Base-by-base conservation (phyloP, 148 eudicot genomes). In the Nepenthes gracilis region DNA sequence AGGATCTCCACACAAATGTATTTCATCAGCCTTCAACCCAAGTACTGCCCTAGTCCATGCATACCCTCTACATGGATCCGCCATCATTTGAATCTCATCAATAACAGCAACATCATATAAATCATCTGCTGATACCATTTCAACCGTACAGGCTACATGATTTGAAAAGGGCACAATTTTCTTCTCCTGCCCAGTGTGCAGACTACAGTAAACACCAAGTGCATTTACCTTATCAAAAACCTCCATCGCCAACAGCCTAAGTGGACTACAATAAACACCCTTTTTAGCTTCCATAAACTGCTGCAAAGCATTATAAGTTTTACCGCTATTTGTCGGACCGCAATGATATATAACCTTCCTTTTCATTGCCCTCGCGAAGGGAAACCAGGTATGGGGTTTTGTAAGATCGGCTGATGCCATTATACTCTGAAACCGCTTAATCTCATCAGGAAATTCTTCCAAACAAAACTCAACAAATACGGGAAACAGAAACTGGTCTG, bases 31-130 rank as follows among this genome's bases (percentile, higher is more conserved):
- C 66, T 85, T 81, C 54, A 93, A 50, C n/a, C 98, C 98, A 15
- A 93, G 89, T 72, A 93, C 70, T 10, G 96, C 96, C 72, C 98
- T 76, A 15, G 98, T 93, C 98, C 98, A 93, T 0, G 98, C 96
- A 72, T 77, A 93, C 35, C 98, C 98, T 75, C 98, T 77, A 35
- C 51, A 62, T 1, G 74, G 50, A 58, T 93, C 98, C 11, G 95
- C 78, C 89, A 93, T 93, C 98, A 88, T 88, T 60, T 93, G 98
- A 67, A 93, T 93, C 66, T 93, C 98, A 72, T 93, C 98, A 66
- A 93, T 81, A 64, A 93, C 89, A 38, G 98, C 98, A 62, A 88
- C 95, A 55, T 93, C 98, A 75, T 82, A 93, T 61, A 83, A 58
- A 34, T 93, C 87, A 11, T 88, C 89, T 0, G 93, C 76, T 1